These are phyloP conservation scores for Nidula microcarpa DNA, from an alignment of 768 basidiomycete genomes.

Conservation along the genomic window DNA sequence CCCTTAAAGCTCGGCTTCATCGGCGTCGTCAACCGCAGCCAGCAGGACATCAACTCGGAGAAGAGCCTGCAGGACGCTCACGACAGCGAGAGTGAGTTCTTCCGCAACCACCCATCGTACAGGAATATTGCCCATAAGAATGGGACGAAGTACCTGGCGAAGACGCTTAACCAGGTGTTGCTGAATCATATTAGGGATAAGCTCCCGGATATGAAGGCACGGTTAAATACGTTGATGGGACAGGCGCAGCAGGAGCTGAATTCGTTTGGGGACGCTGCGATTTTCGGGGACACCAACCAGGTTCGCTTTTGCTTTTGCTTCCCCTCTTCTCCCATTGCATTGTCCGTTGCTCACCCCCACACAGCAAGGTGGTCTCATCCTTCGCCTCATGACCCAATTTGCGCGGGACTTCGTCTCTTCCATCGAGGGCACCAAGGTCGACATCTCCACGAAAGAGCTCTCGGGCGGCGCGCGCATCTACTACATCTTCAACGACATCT, in stretches of 20 bases:
- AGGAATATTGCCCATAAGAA: slow-evolving; percentile 96
- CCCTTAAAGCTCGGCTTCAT: slow-evolving; percentile 98
- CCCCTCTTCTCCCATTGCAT: slow-evolving; percentile 6
- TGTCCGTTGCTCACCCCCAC: background rate
- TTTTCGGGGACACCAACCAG: slow-evolving; percentile 89
- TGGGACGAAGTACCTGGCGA: slow-evolving; percentile 93
- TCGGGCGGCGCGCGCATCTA: slow-evolving; percentile 98
- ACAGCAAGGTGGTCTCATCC: slow-evolving; percentile 83
- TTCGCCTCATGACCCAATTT: slow-evolving; percentile 98
- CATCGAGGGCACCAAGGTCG: slow-evolving; percentile 94
- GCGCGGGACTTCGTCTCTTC: slow-evolving; percentile 95
- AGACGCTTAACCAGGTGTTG: slow-evolving; percentile 90
- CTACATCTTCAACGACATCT: slow-evolving; percentile 99
- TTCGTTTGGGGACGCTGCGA: slow-evolving; percentile 90
- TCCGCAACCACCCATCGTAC: slow-evolving; percentile 86
- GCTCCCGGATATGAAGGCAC: slow-evolving; percentile 98
- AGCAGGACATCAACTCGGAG: slow-evolving; percentile 91
- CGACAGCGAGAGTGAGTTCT: slow-evolving; percentile 87
- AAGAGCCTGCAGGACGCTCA: slow-evolving; percentile 84
- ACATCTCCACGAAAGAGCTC: slow-evolving; percentile 97
- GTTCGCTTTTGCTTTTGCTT: slow-evolving; percentile 22
- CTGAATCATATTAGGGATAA: slow-evolving; percentile 99
- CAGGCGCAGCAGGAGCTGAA: slow-evolving; percentile 98
- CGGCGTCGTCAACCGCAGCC: slow-evolving; percentile 95
- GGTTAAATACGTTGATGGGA: slow-evolving; percentile 96